Evolutionary conservation across 2,329 filamentous ascomycete species (phyloP).

Genomic region (Cryphonectria radicalis): DNA sequence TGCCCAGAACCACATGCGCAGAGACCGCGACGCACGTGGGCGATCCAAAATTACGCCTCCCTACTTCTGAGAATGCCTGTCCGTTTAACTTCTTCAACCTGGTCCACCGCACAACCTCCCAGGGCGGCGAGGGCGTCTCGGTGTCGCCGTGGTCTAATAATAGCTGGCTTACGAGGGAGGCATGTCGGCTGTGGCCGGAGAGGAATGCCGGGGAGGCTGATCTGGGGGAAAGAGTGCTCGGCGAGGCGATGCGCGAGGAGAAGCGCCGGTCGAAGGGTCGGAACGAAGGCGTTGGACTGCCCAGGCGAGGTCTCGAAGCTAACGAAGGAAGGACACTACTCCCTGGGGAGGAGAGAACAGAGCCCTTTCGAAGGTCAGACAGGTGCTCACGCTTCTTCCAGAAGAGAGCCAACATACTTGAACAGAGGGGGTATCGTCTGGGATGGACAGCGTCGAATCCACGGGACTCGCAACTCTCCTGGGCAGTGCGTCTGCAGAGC

Average conservation of each 20-base stretch:
- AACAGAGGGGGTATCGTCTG: slow-evolving; percentile 83
- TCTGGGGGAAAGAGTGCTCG: slow-evolving; percentile 64
- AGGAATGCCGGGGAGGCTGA: slow-evolving; percentile 79
- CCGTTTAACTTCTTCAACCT: slow-evolving; percentile 86
- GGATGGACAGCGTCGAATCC: slow-evolving; percentile 71
- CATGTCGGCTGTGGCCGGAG: slow-evolving; percentile 76
- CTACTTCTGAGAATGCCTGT: slow-evolving; percentile 90
- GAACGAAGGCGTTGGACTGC: slow-evolving; percentile 79
- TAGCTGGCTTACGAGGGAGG: slow-evolving; percentile 75
- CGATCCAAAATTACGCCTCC: slow-evolving; percentile 87
- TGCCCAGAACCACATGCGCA: slow-evolving; percentile 86
- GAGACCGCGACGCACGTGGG: slow-evolving; percentile 90
- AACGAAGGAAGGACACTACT: slow-evolving; percentile 75
- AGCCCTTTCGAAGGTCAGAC: slow-evolving; percentile 50
- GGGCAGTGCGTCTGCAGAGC: slow-evolving; percentile 55
- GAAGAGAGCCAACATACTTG: slow-evolving; percentile 57
- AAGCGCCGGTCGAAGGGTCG: slow-evolving; percentile 95
- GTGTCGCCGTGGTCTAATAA: slow-evolving; percentile 64
- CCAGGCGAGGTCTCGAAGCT: slow-evolving; percentile 66
- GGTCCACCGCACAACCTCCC: slow-evolving; percentile 98
- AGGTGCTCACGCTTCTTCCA: slow-evolving; percentile 5
- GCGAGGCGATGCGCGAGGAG: slow-evolving; percentile 78
- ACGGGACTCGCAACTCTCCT: slow-evolving; percentile 67
- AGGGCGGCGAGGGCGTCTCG: slow-evolving; percentile 78
- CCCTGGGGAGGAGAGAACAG: slow-evolving; percentile 66